Evolutionary conservation across 768 basidiomycete species (phyloP).

Genomic region (Phylloporus arenicola): DNA sequence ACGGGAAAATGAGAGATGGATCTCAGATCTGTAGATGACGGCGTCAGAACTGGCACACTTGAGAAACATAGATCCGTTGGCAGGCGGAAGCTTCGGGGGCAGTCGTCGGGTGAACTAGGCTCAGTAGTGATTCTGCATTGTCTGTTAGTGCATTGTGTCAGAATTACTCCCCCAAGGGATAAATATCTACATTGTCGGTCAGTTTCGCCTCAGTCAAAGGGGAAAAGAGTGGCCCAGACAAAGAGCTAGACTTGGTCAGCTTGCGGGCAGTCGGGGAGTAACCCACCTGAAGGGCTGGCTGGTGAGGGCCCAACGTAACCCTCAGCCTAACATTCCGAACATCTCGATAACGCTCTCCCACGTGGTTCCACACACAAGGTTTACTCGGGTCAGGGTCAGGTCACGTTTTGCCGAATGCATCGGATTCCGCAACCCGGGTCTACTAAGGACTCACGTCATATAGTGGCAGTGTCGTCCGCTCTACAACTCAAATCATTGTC

Average conservation of each 20-base stretch:
- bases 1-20: slow-evolving; percentile 27
- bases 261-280: slow-evolving; percentile 17
- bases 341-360: slow-evolving; percentile 22
- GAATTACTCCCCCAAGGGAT: neutral
- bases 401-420: slow-evolving; percentile 11
- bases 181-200: slow-evolving; percentile 1
- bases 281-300: slow-evolving; percentile 1
- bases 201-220: slow-evolving; percentile 1
- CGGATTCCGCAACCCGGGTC: slow-evolving; percentile 14
- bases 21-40: slow-evolving; percentile 31
- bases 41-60: slow-evolving; percentile 21
- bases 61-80: slow-evolving; percentile 31
- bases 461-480: slow-evolving; percentile 10
- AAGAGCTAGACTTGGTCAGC: slow-evolving; percentile 10
- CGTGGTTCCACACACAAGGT: slow-evolving; percentile 25
- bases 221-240: neutral
- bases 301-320: no score
- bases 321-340: slow-evolving; percentile 9
- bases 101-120: slow-evolving; percentile 22
- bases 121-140: slow-evolving; percentile 12
- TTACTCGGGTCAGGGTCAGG: slow-evolving; percentile 6
- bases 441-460: neutral
- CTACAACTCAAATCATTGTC: neutral
- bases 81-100: slow-evolving; percentile 12
- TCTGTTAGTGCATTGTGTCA: slow-evolving; percentile 5